A percentile compares a stretch with the other conserved stretches of the same genome.
These are phyloP conservation scores for Bipolaris victoriae DNA, from an alignment of 2,329 filamentous ascomycete species.

Conservation along the genomic window DNA sequence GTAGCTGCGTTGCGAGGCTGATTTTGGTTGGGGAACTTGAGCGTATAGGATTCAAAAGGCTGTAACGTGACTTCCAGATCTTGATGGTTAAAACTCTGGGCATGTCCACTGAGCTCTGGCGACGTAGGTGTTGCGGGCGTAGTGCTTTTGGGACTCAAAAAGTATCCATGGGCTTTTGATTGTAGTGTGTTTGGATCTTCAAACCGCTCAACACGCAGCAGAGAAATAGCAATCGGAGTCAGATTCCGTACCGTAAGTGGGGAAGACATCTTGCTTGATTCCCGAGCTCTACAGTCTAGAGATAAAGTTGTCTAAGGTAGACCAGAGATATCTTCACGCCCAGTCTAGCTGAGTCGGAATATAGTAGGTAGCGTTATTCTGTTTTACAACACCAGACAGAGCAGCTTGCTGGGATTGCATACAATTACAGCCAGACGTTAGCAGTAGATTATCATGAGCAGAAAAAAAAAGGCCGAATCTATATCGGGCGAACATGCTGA, in stretches of 20 bases:
- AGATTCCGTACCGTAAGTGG: conserved; percentile 80
- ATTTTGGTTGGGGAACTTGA: conserved; percentile 59
- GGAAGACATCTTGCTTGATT: conserved; percentile 28
- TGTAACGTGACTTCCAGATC: conserved; percentile 68
- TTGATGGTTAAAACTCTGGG: conserved; percentile 65
- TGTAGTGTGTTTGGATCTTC: conserved; percentile 58
- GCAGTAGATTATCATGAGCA: background rate
- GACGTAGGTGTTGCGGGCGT: conserved; percentile 44
- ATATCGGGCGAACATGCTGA: background rate
- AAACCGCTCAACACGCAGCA: conserved; percentile 77
- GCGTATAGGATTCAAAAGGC: conserved; percentile 70
- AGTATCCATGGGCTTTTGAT: conserved; percentile 41
- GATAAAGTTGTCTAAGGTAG: background rate
- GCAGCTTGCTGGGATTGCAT: background rate
- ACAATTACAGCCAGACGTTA: background rate
- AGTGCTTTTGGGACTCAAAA: conserved; percentile 36
- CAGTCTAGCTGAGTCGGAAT: background rate
- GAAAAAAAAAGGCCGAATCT: background rate
- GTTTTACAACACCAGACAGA: background rate
- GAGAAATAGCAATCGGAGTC: conserved; percentile 72
- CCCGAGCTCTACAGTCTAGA: background rate
- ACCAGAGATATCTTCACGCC: background rate
- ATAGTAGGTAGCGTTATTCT: background rate
- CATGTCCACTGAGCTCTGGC: conserved; percentile 59
- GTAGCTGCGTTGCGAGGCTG: background rate